Evolutionary conservation across 1,284 basidiomycete genomes (phyloP), one percentile per base, ranked within the genome.

Genomic region (Tilletia horrida): DNA sequence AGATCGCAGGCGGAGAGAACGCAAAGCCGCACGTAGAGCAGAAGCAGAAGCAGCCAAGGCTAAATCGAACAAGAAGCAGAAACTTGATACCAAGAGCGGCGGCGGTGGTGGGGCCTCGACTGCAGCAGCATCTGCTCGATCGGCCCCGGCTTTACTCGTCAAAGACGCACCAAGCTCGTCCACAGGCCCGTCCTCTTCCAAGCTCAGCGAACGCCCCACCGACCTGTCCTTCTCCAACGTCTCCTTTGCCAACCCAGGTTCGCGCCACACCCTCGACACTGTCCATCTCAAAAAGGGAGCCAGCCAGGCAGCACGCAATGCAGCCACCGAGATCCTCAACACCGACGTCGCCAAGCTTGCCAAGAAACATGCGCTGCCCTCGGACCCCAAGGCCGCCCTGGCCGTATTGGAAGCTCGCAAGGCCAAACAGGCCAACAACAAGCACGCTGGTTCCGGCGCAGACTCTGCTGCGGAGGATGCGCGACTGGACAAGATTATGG

Each of bases 361-460:
- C 57, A 76, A 75, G 63, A 79, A 78, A 70, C 72, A 76, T 3
- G 71, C 77, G 1, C 62, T 80, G 44, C 78, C 78, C 0, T 76
- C 71, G 14, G 77, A 81, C 63, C 78, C 79, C 42, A 81, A 81
- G 63, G 69, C 74, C 2, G 79, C 79, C 44, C 70, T 81, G 18
- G 76, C 78, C 48, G 70, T 76, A 18, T 66, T 81, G 6, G 78
- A 81, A 63, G 71, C 72, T 3, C 72, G 76, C 18, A 80, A 80
- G 69, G 73, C 67, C 40, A 70, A 70, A 18, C 72, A 75, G 29
- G 73, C 73, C 55, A 25, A 16, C 71, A 73, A 67, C 68, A 70
- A 14, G 67, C 71, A 2, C 66, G 69, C 27, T 69, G 72, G 64
- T 50, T 47, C 27, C 68, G 71, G 43, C 11, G 21, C 23, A 8